phyloP scores from a whole-genome alignment of 2,329 filamentous ascomycete species.

The Trichoderma gracile region DNA sequence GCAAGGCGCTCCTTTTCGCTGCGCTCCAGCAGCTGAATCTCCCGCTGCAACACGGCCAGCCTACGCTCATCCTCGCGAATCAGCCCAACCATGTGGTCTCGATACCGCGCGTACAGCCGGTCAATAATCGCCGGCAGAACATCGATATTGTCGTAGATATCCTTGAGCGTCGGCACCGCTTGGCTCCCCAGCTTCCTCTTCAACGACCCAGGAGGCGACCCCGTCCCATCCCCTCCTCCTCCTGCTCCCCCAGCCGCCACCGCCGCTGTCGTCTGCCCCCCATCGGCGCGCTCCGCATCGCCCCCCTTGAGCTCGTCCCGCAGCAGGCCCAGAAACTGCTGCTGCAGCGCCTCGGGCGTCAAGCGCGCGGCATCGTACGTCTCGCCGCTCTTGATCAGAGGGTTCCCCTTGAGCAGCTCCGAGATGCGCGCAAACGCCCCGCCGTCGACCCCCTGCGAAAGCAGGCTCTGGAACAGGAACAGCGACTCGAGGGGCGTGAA shows the following conservation, averaged over 20 bases:
- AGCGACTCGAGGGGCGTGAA: constrained; percentile 87
- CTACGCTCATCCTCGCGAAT: constrained; percentile 73
- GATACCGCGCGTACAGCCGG: constrained; percentile 74
- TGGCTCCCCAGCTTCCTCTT: constrained; percentile 75
- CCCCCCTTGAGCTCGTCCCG: constrained; percentile 65
- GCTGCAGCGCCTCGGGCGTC: constrained; percentile 73
- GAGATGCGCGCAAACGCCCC: constrained; percentile 72
- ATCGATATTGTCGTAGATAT: constrained; percentile 65
- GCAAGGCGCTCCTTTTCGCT: constrained; percentile 42
- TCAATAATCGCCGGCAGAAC: constrained; percentile 70
- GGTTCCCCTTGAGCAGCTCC: constrained; percentile 70
- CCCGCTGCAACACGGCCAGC: constrained; percentile 63
- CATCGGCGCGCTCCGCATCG: constrained; percentile 46
- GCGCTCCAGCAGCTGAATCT: constrained; percentile 68
- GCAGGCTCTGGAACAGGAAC: constrained; percentile 78
- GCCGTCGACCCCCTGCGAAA: constrained; percentile 64
- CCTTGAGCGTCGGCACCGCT: constrained; percentile 62
- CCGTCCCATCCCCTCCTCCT: constrained; percentile 44
- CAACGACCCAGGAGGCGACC: constrained; percentile 59
- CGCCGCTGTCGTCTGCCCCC: neutral
- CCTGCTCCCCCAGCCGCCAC: constrained; percentile 20
- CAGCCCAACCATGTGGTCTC: constrained; percentile 65
- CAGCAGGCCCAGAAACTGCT: constrained; percentile 74
- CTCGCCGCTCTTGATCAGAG: constrained; percentile 67
- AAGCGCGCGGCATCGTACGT: constrained; percentile 74